These are phyloP conservation scores for Zea luxurians DNA, from an alignment of 176 grass and related monocot genomes.

Conservation along the genomic window DNA sequence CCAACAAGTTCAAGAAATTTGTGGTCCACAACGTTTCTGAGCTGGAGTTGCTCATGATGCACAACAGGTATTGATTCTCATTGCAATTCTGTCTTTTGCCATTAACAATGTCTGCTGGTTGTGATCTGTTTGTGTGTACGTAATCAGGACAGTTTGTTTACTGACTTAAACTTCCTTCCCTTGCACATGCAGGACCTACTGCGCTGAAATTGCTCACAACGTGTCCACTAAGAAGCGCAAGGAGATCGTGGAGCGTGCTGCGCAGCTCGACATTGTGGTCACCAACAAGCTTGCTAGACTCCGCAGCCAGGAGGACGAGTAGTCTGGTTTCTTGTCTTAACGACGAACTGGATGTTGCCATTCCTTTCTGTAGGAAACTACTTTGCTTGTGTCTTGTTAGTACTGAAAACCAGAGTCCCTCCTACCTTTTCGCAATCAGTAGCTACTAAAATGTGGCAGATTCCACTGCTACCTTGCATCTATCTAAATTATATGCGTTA, in stretches of 20 bases:
- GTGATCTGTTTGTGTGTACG: not conserved
- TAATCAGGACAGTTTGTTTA: not conserved
- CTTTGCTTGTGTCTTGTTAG: not conserved
- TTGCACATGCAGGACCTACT: slow-evolving; percentile 59
- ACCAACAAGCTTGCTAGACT: slow-evolving; percentile 79
- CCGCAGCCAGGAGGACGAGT: slow-evolving; percentile 85
- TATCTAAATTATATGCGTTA: not conserved
- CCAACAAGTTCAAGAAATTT: slow-evolving; percentile 89
- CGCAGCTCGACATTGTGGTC: slow-evolving; percentile 77
- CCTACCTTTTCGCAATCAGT: slow-evolving; percentile 20
- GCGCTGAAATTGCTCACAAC: slow-evolving; percentile 78
- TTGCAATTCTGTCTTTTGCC: not conserved
- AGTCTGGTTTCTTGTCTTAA: slow-evolving; percentile 20
- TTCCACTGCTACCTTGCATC: not conserved
- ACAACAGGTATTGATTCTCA: slow-evolving; percentile 56
- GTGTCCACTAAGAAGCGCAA: slow-evolving; percentile 85
- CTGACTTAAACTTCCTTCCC: not conserved
- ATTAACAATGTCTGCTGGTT: not conserved
- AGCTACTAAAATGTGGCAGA: slow-evolving; percentile 6
- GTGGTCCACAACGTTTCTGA: slow-evolving; percentile 44
- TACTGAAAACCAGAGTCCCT: slow-evolving; percentile 14
- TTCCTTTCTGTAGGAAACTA: slow-evolving; percentile 28
- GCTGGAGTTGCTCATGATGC: slow-evolving; percentile 77
- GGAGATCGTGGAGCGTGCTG: slow-evolving; percentile 73
- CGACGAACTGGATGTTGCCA: slow-evolving; percentile 1